Evolutionary conservation across 208 protist species (phyloP).

Genomic region (Crithidia brevicula): DNA sequence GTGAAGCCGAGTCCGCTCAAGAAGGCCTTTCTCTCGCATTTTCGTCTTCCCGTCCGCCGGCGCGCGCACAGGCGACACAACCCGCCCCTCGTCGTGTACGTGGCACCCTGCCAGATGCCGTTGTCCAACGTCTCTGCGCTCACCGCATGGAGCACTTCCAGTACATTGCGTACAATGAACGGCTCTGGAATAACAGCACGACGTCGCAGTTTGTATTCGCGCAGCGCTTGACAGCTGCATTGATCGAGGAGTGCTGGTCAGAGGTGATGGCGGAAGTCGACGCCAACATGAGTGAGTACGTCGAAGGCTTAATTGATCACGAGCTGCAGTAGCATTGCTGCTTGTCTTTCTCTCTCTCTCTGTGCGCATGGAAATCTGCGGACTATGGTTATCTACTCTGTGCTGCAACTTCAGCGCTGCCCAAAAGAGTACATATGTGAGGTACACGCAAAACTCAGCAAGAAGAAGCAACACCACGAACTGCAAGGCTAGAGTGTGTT

Average conservation of each 20-base stretch:
- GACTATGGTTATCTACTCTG: no score
- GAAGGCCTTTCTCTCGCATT: no score
- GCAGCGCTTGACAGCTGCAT: constrained; percentile 70
- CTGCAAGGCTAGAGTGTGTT: no score
- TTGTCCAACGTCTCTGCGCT: constrained; percentile 69
- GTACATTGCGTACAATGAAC: constrained; percentile 86
- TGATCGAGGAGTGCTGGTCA: constrained; percentile 73
- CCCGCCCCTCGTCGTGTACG: constrained; percentile 28
- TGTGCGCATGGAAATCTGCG: no score
- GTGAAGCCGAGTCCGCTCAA: not conserved
- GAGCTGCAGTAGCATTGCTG: constrained; percentile 70
- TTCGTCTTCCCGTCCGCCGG: no score
- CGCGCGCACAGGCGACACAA: not conserved
- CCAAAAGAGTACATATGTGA: no score
- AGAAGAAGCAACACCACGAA: no score
- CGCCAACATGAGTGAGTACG: constrained; percentile 84
- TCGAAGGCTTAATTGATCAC: constrained; percentile 81
- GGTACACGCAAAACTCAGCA: no score
- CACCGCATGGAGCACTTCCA: constrained; percentile 74
- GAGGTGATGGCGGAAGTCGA: constrained; percentile 86
- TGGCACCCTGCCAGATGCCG: constrained; percentile 60
- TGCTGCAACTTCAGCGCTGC: no score
- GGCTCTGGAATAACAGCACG: constrained; percentile 82
- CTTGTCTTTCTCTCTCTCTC: no score
- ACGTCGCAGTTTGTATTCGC: constrained; percentile 87